Evolutionary conservation across 2,329 filamentous ascomycete species (phyloP).

Genomic region (Tolypocladium ovalisporum): DNA sequence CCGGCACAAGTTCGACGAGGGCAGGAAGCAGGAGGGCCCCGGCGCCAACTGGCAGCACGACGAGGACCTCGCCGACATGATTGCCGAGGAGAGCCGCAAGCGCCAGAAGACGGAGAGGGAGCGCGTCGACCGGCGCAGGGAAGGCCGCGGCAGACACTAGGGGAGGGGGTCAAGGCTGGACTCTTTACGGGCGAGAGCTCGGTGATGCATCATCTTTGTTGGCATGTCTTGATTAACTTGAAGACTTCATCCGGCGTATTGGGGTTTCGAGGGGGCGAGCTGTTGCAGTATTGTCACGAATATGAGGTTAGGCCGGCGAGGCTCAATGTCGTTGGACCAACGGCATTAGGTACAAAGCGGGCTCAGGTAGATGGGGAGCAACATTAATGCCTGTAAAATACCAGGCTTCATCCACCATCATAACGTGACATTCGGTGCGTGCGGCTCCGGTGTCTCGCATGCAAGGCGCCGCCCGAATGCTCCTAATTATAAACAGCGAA

Average conservation of each 20-base stretch:
- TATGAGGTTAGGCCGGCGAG: neutral
- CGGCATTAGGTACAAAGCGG: neutral
- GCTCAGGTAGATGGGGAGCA: neutral
- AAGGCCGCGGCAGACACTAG: constrained; percentile 40
- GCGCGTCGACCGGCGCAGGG: constrained; percentile 54
- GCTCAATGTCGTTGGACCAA: neutral
- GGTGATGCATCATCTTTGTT: neutral
- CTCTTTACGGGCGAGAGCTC: neutral
- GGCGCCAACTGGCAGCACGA: constrained; percentile 64
- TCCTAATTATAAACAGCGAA: neutral
- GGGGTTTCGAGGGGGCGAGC: neutral
- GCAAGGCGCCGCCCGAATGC: neutral
- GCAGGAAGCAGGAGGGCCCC: constrained; percentile 50
- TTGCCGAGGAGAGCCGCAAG: constrained; percentile 86
- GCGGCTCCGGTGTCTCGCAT: neutral
- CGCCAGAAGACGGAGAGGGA: constrained; percentile 81
- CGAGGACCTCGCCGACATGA: constrained; percentile 92
- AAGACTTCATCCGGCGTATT: neutral
- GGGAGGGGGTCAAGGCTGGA: neutral
- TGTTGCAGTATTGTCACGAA: neutral
- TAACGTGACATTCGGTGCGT: neutral
- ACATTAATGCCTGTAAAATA: neutral
- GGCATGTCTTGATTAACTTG: neutral
- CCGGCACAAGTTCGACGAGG: constrained; percentile 68
- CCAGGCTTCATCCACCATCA: neutral